Evolutionary conservation across 2,329 filamentous ascomycete species (phyloP).

Genomic region (Alternaria ventricosa): DNA sequence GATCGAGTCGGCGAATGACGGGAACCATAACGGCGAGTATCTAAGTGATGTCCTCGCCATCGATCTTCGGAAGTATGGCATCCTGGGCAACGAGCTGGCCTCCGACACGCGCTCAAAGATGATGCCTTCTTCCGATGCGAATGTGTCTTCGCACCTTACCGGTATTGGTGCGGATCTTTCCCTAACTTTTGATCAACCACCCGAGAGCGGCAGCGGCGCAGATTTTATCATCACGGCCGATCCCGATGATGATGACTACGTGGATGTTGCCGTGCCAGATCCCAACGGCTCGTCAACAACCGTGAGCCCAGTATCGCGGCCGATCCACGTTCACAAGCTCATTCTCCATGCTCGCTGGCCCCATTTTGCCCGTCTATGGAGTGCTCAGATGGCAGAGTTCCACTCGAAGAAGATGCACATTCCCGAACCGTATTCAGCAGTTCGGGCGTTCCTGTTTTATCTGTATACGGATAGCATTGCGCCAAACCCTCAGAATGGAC

Average conservation of each 20-base stretch:
- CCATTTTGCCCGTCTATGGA: constrained; percentile 91
- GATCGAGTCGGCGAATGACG: constrained; percentile 71
- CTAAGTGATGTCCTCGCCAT: constrained; percentile 94
- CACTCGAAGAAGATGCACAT: constrained; percentile 98
- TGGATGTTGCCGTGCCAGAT: constrained; percentile 61
- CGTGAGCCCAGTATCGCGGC: constrained; percentile 64
- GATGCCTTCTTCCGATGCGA: constrained; percentile 60
- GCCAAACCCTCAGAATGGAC: constrained; percentile 53
- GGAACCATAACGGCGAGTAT: constrained; percentile 82
- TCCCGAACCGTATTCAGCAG: constrained; percentile 91
- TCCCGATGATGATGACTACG: constrained; percentile 73
- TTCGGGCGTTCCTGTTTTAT: constrained; percentile 94
- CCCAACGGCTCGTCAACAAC: constrained; percentile 39
- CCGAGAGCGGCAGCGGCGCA: constrained; percentile 82
- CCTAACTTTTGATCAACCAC: constrained; percentile 83
- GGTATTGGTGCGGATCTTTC: constrained; percentile 86
- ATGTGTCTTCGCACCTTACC: constrained; percentile 58
- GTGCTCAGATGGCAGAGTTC: constrained; percentile 95
- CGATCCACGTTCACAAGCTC: constrained; percentile 93
- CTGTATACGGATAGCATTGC: constrained; percentile 93
- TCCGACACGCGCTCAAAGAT: constrained; percentile 52
- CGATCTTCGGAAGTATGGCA: constrained; percentile 88
- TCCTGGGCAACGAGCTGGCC: constrained; percentile 78
- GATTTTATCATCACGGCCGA: constrained; percentile 93
- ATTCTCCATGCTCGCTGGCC: constrained; percentile 96